Percentiles rank a stretch among this genome's conserved stretches.
Evolutionary conservation across 139 green algal genomes (phyloP).

Genomic region (Auxenochlorella pyrenoidosa): DNA sequence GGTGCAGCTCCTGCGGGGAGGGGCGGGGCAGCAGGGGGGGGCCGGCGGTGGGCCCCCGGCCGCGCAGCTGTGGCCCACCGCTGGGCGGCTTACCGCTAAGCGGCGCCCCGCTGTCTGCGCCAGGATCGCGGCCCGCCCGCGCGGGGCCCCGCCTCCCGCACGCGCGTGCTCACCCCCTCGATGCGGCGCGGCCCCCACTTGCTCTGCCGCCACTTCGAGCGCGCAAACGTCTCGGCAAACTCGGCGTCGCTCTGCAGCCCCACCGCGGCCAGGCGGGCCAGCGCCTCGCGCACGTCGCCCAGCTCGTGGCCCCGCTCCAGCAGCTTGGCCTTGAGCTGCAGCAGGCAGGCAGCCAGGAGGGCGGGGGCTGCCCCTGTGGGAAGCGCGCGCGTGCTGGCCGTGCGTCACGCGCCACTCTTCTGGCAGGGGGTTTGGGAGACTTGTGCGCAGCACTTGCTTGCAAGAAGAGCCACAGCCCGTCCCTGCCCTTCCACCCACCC

Average conservation of each 20-base stretch:
- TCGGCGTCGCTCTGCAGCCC: constrained; percentile 55
- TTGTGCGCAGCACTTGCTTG: too few species aligned
- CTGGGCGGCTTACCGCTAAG: too few species aligned
- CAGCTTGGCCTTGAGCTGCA: constrained; percentile 56
- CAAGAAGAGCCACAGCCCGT: too few species aligned
- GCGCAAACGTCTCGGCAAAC: constrained; percentile 59
- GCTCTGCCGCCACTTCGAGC: constrained; percentile 65
- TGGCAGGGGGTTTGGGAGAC: too few species aligned
- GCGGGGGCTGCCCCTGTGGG: not conserved
- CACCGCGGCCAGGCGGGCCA: constrained; percentile 47
- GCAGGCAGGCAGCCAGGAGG: not conserved
- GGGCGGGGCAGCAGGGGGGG: not conserved
- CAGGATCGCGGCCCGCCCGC: too few species aligned
- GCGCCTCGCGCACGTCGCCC: constrained; percentile 29
- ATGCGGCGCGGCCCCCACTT: constrained; percentile 61
- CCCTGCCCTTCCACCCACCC: too few species aligned
- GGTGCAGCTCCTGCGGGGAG: constrained; percentile 46
- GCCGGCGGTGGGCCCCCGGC: too few species aligned
- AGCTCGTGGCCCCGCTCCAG: constrained; percentile 45
- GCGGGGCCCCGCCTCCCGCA: too few species aligned
- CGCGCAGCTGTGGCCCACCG: too few species aligned
- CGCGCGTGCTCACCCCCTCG: not conserved
- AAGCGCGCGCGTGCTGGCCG: too few species aligned
- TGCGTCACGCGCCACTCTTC: too few species aligned
- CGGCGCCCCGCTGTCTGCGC: too few species aligned